Conservation (phyloP, 371 early-diverging fungal genomes). For the Aphelidium insulamus region DNA sequence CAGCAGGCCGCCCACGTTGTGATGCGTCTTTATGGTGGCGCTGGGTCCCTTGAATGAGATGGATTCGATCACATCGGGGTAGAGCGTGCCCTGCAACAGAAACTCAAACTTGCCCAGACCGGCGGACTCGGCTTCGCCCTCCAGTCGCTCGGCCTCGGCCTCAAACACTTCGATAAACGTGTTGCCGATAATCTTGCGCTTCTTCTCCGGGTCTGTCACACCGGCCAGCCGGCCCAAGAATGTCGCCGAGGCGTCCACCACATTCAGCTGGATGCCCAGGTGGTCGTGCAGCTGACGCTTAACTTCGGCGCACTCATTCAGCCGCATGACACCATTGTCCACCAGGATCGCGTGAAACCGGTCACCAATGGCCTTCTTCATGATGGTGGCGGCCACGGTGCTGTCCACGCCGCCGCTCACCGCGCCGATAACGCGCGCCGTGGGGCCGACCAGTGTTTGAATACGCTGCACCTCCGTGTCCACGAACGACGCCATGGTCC, state of each 20-base stretch:
- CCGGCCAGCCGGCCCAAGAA: slow-evolving; percentile 73
- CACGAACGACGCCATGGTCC: slow-evolving; percentile 90
- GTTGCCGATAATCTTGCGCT: slow-evolving; percentile 95
- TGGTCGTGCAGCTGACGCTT: slow-evolving; percentile 59
- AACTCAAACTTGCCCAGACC: slow-evolving; percentile 58
- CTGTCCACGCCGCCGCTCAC: slow-evolving; percentile 92
- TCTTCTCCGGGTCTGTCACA: slow-evolving; percentile 82
- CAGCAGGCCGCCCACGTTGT: slow-evolving; percentile 90
- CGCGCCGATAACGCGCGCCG: slow-evolving; percentile 84
- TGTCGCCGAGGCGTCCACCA: slow-evolving; percentile 68
- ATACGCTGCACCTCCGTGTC: slow-evolving; percentile 90
- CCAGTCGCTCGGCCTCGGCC: slow-evolving; percentile 67
- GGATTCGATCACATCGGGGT: slow-evolving; percentile 95
- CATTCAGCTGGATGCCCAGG: slow-evolving; percentile 81
- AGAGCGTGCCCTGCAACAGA: slow-evolving; percentile 88
- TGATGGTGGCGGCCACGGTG: slow-evolving; percentile 86
- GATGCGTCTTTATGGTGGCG: slow-evolving; percentile 96
- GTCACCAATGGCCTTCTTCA: slow-evolving; percentile 90
- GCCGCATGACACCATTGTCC: slow-evolving; percentile 94
- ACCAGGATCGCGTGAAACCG: slow-evolving; percentile 94
- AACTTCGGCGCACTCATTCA: slow-evolving; percentile 71
- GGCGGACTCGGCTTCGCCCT: slow-evolving; percentile 34
- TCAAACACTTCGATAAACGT: slow-evolving; percentile 94
- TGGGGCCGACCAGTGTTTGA: slow-evolving; percentile 66
- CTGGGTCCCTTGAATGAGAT: slow-evolving; percentile 95